A percentile compares a stretch with the other conserved stretches of the same genome.
Evolutionary conservation across 768 basidiomycete species (phyloP).

Genomic region (Pulveroboletus ravenelii): DNA sequence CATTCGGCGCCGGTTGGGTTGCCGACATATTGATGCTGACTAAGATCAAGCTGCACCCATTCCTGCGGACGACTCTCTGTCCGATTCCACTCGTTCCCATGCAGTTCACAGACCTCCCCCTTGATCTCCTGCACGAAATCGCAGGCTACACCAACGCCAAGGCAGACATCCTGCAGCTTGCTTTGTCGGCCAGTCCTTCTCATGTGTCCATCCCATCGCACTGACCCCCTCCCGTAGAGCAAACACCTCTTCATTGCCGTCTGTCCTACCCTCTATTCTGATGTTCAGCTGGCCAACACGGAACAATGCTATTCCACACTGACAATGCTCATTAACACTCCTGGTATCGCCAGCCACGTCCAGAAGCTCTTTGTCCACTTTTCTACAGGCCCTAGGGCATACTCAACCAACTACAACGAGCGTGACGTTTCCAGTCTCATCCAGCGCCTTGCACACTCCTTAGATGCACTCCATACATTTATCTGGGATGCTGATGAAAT

Average conservation of each 20-base stretch:
- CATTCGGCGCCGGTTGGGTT: too few species aligned
- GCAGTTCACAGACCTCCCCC: slow-evolving; percentile 35
- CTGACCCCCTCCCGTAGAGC: slow-evolving; percentile 39
- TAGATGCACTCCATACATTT: slow-evolving; percentile 66
- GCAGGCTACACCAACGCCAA: slow-evolving; percentile 48
- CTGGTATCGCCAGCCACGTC: slow-evolving; percentile 64
- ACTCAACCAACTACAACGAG: slow-evolving; percentile 14
- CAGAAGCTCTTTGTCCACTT: slow-evolving; percentile 49
- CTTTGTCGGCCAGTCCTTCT: slow-evolving; percentile 48
- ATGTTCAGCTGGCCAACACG: slow-evolving; percentile 48
- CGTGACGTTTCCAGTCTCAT: slow-evolving; percentile 48
- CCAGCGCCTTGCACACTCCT: slow-evolving; percentile 42
- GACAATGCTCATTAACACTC: slow-evolving; percentile 52
- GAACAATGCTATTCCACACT: slow-evolving; percentile 64
- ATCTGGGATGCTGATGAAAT: slow-evolving; percentile 69
- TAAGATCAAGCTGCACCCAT: not conserved
- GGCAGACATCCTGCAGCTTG: slow-evolving; percentile 54
- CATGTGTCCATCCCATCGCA: not conserved
- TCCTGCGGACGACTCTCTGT: too few species aligned
- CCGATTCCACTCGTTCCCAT: slow-evolving; percentile 3
- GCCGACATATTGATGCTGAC: too few species aligned
- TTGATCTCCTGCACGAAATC: slow-evolving; percentile 66
- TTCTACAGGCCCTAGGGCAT: slow-evolving; percentile 27
- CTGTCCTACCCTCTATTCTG: slow-evolving; percentile 55
- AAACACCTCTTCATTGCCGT: slow-evolving; percentile 46